Base-by-base conservation (phyloP, 1,284 basidiomycete genomes). In the Boletus semigastroideus region DNA sequence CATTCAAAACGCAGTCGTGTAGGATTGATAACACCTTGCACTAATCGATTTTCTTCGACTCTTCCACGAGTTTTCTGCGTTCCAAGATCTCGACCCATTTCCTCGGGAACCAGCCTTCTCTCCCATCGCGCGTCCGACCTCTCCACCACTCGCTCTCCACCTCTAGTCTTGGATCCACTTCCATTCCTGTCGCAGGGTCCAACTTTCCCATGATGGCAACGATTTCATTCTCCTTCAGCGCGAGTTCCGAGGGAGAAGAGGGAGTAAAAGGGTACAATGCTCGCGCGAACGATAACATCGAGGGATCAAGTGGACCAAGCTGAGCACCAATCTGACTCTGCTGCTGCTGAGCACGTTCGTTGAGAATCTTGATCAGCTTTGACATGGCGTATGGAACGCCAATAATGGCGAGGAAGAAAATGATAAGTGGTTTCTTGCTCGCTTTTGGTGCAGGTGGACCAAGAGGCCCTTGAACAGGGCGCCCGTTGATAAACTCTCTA, bases 361-460 rank as follows among this genome's bases (percentile, higher is more conserved):
- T 84, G 52, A 98, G 84, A 43, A 93, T 75, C 56, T 81, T 84
- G 59, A 98, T 85, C 56, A 99, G 84, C 62, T 87, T 88, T 58
- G 92, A 84, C 94, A 99, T 98, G 49, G 92, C 86, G 65, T 90
- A 98, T 0, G 96, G 96, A 39, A 99, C 74, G 47, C 96, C 97
- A 64, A 99, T 81, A 48, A 98, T 85, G n/a, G 94, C 93, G 58
- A 98, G 83, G 63, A 99, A 83, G 80, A 99, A 99, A 58, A 98
- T 79, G 63, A 98, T 76, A 37, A 99, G 78, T 0, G 97, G 97
- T 67, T 98, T 97, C 72, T 86, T 90, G 74, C 80, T 87, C 12
- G 90, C 80, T 71, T 82, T 84, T 4, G 80, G 77, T 38, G 69
- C 64, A 38, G 74, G 72, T 20, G 72, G 74, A 31, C 71, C 71